Percentiles rank a stretch among this genome's conserved stretches.
phyloP scores from a whole-genome alignment of 1,284 basidiomycete species.

The Cutaneotrichosporon dermatis region DNA sequence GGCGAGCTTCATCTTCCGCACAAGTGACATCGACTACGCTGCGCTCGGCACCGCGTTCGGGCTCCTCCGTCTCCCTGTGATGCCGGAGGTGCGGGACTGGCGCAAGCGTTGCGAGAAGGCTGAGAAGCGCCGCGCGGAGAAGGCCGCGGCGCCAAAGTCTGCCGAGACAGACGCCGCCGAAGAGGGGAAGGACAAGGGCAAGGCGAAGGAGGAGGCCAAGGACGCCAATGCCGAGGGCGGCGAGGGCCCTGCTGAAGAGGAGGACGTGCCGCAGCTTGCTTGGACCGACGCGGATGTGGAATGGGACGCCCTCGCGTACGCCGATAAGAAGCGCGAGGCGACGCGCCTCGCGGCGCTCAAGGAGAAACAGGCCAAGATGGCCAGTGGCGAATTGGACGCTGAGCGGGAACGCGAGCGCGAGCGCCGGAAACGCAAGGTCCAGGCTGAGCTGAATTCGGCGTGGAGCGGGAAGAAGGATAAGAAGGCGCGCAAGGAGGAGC shows the following conservation, averaged over 20 bases:
- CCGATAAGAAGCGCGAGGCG: constrained; percentile 72
- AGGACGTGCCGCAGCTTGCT: constrained; percentile 26
- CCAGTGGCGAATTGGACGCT: constrained; percentile 11
- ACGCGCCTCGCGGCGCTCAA: constrained; percentile 59
- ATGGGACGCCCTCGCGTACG: constrained; percentile 74
- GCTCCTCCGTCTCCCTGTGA: constrained; percentile 81
- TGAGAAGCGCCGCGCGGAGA: constrained; percentile 15
- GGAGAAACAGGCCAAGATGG: constrained; percentile 24
- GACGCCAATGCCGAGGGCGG: constrained; percentile 8
- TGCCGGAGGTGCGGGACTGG: constrained; percentile 81
- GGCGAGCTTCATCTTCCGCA: constrained; percentile 89
- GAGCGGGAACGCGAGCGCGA: constrained; percentile 43
- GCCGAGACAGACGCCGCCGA: too few relatives aligned
- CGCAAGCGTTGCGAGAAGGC: constrained; percentile 35
- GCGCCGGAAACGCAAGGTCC: constrained; percentile 50
- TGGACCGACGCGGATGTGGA: constrained; percentile 76
- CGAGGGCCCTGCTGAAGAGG: constrained; percentile 4
- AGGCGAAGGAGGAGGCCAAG: constrained; percentile 13
- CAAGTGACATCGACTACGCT: constrained; percentile 79
- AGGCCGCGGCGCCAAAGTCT: neutral
- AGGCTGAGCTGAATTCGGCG: constrained; percentile 60
- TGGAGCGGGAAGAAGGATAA: constrained; percentile 68
- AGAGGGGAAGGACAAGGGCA: constrained; percentile 1
- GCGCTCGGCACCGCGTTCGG: constrained; percentile 81
- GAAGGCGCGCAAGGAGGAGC: constrained; percentile 61